Base-by-base conservation (phyloP, 805 yeast genomes). In the Monosporozyma servazzii region DNA sequence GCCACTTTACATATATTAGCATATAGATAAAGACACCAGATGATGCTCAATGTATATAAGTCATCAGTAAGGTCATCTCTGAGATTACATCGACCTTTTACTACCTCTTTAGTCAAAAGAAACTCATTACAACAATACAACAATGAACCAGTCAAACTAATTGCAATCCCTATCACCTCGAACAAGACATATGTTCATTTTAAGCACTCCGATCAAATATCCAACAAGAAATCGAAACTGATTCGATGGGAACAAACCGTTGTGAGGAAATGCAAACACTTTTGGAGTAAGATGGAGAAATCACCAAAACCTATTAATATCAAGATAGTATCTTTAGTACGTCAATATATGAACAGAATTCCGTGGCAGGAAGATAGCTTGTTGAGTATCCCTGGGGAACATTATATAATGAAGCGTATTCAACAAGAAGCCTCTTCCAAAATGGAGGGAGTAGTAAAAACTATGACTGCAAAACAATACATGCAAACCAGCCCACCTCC, bases 301-400 rank as follows among this genome's bases (percentile, higher is more conserved):
- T 84, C 95, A 1, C 74, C 81, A 2, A 68, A 72, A 39, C 62
- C 71, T 9, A 68, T 84, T 59, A 88, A 88, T 65, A 71, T 76
- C 56, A 74, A 72, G 50, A 75, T 89, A 45, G 88, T 85, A 2
- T 48, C 62, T 2, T 71, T 72, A 54, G 77, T 83, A 15, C 75
- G 78, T 43, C 66, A 64, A 50, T 72, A 84, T 40, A 65, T 89
- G 57, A 76, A 78, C 49, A 73, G 79, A 21, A 79, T 86, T 6
- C 88, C 91, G 2, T 90, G 91, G 79, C 81, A 83, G 56, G 98
- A 90, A 62, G 77, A 79, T 59, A 78, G 88, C 45, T 71, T 90
- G 53, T 74, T 80, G 54, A 78, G 91, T 2, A 78, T 91, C 23
- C 97, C 98, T 0, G 80, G 89, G 2, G 76, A 78, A 52, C 67